Base-by-base conservation (phyloP, 2,329 filamentous ascomycete species). In the Pseudocercospora eumusae region DNA sequence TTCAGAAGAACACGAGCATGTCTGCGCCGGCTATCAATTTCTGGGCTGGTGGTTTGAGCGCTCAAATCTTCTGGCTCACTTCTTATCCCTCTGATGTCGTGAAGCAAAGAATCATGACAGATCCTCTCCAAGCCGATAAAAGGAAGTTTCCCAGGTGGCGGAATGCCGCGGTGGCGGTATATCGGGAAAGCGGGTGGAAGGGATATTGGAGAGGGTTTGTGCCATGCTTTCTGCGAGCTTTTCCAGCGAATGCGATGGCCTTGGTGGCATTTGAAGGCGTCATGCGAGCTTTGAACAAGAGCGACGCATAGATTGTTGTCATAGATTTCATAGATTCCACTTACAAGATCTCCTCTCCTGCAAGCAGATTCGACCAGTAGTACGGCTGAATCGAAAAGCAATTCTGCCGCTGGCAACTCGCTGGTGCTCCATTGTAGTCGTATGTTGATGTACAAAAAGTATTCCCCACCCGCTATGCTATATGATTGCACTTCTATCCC, bases 61-160 rank as follows among this genome's bases (percentile, higher is more conserved):
- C 95, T 0, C 95, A 99, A 80, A 79, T 96, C 15, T 99, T 97
- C 75, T 99, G 95, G 95, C 76, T 96, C n/a, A 56, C 54, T 20
- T 36, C 40, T 52, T 31, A 42, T 52, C 57, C 28, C 9, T 52
- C 40, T 21, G 66, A 68, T 47, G 67, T 70, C 13, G 88, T 98
- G 59, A 98, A 98, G 83, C 93, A 98, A 81, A 84, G 92, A 31
- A 89, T 99, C 74, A 98, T 99, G 95, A 97, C 93, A 13, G 95
- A 98, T 77, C 87, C 91, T 4, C 79, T 98, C 57, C 93, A 89
- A 1, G 88, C 89, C 67, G 66, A 57, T 87, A 54, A 36, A 25
- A 84, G 86, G 64, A 85, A 81, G 68, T 98, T 93, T 74, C 81
- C 78, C 11, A 79, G 82, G 55, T 98, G 95, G 95, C 86, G 83